Percentiles rank a stretch among this genome's conserved stretches.
phyloP scores from a whole-genome alignment of 768 basidiomycete species.

The Paxillus rubicundulus region DNA sequence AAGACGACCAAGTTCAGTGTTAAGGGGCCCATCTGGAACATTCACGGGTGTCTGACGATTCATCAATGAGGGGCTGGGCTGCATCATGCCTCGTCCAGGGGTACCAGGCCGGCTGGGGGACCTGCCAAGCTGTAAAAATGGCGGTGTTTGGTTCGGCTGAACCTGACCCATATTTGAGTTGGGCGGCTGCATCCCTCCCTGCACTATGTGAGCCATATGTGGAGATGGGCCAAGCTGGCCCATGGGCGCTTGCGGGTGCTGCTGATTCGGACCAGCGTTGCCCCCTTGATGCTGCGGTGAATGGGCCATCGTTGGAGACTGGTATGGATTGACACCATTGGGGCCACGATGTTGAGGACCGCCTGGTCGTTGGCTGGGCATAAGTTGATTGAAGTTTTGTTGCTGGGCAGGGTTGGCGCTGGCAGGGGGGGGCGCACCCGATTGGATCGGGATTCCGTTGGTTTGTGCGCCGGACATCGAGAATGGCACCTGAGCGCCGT shows the following conservation, averaged over 20 bases:
- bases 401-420: constrained; percentile 31
- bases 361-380: constrained; percentile 33
- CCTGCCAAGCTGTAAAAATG: constrained; percentile 45
- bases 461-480: constrained; percentile 34
- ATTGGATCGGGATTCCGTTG: constrained; percentile 43
- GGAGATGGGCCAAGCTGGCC: constrained; percentile 53
- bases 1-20: constrained; percentile 42
- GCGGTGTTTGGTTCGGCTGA: constrained; percentile 39
- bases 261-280: constrained; percentile 29
- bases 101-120: constrained; percentile 62
- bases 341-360: constrained; percentile 41
- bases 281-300: constrained; percentile 50
- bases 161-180: constrained; percentile 39
- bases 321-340: constrained; percentile 51
- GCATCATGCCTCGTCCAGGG: constrained; percentile 46
- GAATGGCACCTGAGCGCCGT: constrained; percentile 24
- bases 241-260: constrained; percentile 42
- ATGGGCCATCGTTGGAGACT: constrained; percentile 62
- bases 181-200: constrained; percentile 49
- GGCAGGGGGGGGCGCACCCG: constrained; percentile 22
- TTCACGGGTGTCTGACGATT: constrained; percentile 43
- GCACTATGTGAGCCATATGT: constrained; percentile 45
- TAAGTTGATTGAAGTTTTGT: constrained; percentile 34
- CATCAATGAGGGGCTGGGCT: constrained; percentile 58
- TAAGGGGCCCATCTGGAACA: constrained; percentile 27